Conservation (phyloP, 306 rosid species). For the Lagenaria siceraria region DNA sequence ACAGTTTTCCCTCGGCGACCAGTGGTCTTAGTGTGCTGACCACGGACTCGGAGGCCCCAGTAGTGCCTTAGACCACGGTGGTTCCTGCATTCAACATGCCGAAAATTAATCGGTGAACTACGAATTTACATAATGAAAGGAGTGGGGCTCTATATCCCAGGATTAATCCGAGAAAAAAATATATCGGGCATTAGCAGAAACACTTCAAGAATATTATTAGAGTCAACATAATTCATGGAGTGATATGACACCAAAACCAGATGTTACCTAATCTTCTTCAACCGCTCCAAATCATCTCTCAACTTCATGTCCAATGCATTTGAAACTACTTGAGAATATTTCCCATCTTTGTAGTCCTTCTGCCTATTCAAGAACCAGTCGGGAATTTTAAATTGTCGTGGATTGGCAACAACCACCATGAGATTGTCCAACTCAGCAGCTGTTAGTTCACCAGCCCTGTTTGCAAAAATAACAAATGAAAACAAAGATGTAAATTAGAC, state of each 20-base stretch:
- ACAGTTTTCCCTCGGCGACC: slow-evolving; percentile 97
- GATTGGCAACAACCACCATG: slow-evolving; percentile 50
- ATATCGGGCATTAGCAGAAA: neutral
- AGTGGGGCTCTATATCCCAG: neutral
- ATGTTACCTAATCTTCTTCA: slow-evolving; percentile 74
- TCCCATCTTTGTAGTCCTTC: slow-evolving; percentile 73
- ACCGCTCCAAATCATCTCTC: slow-evolving; percentile 79
- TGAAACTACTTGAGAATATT: slow-evolving; percentile 59
- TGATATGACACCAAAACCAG: neutral
- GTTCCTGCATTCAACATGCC: slow-evolving; percentile 40
- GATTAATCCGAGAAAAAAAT: neutral
- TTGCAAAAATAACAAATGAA: neutral
- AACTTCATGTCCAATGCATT: slow-evolving; percentile 81
- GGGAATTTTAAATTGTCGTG: slow-evolving; percentile 60
- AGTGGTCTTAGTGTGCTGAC: slow-evolving; percentile 98
- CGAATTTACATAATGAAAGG: neutral
- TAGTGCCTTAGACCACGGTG: slow-evolving; percentile 98
- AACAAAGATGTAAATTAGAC: neutral
- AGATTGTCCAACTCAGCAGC: slow-evolving; percentile 51
- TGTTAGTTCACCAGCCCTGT: slow-evolving; percentile 64
- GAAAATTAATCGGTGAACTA: neutral
- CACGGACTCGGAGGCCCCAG: slow-evolving; percentile 99
- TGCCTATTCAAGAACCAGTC: slow-evolving; percentile 73
- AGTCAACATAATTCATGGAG: neutral
- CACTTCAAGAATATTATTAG: neutral